A percentile compares a stretch with the other conserved stretches of the same genome.
phyloP scores from a whole-genome alignment of 2,329 filamentous ascomycete species.

The Sporothrix schenckii region DNA sequence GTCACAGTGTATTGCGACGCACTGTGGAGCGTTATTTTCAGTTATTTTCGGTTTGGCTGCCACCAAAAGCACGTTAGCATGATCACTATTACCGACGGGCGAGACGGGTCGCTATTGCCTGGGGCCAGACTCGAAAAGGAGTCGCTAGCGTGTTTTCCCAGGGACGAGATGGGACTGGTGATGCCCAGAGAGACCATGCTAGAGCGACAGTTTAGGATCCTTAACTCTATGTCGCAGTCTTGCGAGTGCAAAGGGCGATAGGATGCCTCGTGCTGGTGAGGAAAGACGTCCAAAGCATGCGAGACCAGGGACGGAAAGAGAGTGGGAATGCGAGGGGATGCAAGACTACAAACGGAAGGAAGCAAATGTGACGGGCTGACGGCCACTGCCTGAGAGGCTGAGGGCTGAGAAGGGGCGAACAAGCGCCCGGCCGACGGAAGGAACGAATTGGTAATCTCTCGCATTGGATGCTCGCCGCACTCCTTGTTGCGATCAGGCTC shows the following conservation, averaged over 20 bases:
- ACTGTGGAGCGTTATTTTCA: no score
- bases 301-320: background rate
- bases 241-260: conserved; percentile 24
- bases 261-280: background rate
- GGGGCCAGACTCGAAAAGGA: conserved; percentile 24
- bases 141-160: conserved; percentile 28
- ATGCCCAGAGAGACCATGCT: conserved; percentile 5
- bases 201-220: conserved; percentile 26
- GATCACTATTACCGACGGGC: no score
- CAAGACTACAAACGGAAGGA: background rate
- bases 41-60: no score
- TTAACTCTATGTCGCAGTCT: background rate
- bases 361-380: background rate
- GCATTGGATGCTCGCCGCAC: background rate
- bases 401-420: background rate
- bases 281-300: background rate
- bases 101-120: background rate
- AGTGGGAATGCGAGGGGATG: background rate
- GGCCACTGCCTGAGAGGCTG: background rate
- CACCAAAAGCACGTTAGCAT: no score
- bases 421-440: background rate
- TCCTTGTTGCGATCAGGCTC: background rate
- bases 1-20: background rate
- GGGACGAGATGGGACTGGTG: conserved; percentile 13
- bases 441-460: conserved; percentile 15